These are phyloP conservation scores for Torulaspora globosa DNA, from an alignment of 1,139 yeast genomes.

Conservation along the genomic window DNA sequence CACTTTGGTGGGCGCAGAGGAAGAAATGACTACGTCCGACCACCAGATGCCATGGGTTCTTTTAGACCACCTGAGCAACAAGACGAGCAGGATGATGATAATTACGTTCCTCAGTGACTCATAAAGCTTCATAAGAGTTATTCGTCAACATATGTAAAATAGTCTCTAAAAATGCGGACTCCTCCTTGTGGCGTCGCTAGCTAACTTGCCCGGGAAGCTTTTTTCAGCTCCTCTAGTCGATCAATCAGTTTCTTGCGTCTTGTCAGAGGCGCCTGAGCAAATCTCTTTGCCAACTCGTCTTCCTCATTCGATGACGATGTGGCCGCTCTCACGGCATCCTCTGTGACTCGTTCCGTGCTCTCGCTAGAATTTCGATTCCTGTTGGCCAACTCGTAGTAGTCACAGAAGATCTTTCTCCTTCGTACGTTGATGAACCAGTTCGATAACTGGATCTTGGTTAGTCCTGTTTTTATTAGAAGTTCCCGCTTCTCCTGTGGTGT, in stretches of 20 bases:
- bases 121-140: conserved; percentile 4
- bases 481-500: conserved; percentile 83
- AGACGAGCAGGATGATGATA: conserved; percentile 22
- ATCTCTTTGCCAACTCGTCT: conserved; percentile 27
- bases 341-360: conserved; percentile 12
- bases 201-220: conserved; percentile 15
- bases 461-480: conserved; percentile 75
- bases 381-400: conserved; percentile 34
- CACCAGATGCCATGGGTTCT: conserved; percentile 20
- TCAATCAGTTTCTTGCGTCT: conserved; percentile 41
- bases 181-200: background rate
- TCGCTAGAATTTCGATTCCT: conserved; percentile 20
- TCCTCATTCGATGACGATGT: conserved; percentile 18
- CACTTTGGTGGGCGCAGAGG: conserved; percentile 11
- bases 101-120: conserved; percentile 21
- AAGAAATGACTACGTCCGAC: conserved; percentile 14
- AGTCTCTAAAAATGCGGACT: conserved; percentile 11
- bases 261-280: conserved; percentile 30
- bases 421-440: conserved; percentile 98
- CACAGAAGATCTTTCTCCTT: conserved; percentile 61
- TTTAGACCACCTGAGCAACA: conserved; percentile 8
- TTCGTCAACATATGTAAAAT: conserved; percentile 8
- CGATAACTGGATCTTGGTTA: conserved; percentile 84
- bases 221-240: conserved; percentile 37
- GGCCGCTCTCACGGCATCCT: conserved; percentile 15